Evolutionary conservation across 139 green algal species (phyloP).

Genomic region (Closterium sp.): DNA sequence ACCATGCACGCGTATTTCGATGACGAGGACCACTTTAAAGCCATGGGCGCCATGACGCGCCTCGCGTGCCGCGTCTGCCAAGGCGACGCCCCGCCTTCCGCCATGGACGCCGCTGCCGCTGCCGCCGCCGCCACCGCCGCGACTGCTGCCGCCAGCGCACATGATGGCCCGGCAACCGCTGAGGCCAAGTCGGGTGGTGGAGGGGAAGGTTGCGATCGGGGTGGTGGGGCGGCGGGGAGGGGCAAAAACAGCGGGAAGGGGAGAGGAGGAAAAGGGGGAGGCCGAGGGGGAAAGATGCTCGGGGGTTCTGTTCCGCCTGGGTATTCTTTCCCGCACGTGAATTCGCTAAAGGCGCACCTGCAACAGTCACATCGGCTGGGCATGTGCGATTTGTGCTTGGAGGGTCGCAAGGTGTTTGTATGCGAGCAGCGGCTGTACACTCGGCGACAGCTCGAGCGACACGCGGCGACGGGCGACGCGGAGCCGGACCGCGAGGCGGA

Average conservation of each 20-base stretch:
- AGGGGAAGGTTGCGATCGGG: not conserved
- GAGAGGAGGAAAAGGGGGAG: slow-evolving; percentile 8
- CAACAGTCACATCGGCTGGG: slow-evolving; percentile 59
- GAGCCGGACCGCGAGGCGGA: slow-evolving; percentile 42
- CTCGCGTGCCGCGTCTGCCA: slow-evolving; percentile 48
- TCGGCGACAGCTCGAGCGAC: slow-evolving; percentile 70
- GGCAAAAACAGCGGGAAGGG: not conserved
- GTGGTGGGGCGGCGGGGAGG: not conserved
- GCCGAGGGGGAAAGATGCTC: not conserved
- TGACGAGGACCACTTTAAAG: slow-evolving; percentile 73
- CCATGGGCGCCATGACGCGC: slow-evolving; percentile 59
- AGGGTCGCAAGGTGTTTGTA: slow-evolving; percentile 61
- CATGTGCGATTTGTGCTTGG: slow-evolving; percentile 91
- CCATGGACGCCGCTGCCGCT: not conserved
- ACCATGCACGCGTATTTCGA: slow-evolving; percentile 84
- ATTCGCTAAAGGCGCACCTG: slow-evolving; percentile 70
- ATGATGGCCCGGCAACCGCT: not conserved
- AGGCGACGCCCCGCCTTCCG: not conserved
- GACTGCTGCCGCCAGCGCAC: not conserved
- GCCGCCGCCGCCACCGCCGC: not conserved
- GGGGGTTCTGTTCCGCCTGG: slow-evolving; percentile 10
- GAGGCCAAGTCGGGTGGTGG: not conserved
- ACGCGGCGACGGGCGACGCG: slow-evolving; percentile 67
- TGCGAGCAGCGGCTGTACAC: slow-evolving; percentile 74
- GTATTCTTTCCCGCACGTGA: slow-evolving; percentile 26